These are phyloP conservation scores for Apiospora phragmitis DNA, from an alignment of 2,329 filamentous ascomycete species.

Conservation along the genomic window DNA sequence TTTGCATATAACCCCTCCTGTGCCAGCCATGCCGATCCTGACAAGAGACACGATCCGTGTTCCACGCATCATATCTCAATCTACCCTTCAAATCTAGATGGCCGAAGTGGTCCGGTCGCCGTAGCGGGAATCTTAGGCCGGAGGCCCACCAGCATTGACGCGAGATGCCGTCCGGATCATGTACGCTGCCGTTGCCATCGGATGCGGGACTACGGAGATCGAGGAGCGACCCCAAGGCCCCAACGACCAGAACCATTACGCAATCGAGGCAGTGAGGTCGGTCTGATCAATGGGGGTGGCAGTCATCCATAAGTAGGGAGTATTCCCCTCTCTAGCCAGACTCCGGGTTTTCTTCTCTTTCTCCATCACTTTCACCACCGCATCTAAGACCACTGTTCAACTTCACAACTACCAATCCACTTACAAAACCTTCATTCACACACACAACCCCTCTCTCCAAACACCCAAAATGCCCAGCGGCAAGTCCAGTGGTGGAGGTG, in stretches of 20 bases:
- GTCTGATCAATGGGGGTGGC: background rate
- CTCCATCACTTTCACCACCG: background rate
- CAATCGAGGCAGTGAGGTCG: background rate
- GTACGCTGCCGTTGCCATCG: background rate
- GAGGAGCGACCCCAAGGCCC: background rate
- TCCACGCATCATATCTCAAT: background rate
- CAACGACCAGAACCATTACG: too few relatives aligned
- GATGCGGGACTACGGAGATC: background rate
- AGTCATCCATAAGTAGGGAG: background rate
- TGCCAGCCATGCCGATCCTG: background rate
- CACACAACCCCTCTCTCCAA: slow-evolving; percentile 21
- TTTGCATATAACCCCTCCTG: background rate
- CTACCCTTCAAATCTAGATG: background rate
- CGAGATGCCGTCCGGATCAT: background rate
- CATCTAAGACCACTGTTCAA: background rate
- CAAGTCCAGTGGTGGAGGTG: background rate
- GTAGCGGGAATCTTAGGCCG: background rate
- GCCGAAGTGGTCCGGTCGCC: background rate
- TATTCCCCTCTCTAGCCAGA: too few relatives aligned
- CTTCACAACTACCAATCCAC: background rate
- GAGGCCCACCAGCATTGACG: background rate
- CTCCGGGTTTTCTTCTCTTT: background rate
- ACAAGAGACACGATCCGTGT: background rate
- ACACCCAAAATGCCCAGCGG: background rate
- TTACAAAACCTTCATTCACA: too few relatives aligned